Evolutionary conservation across 176 grass and related monocot genomes (phyloP).

Genomic region (Oryza officinalis): DNA sequence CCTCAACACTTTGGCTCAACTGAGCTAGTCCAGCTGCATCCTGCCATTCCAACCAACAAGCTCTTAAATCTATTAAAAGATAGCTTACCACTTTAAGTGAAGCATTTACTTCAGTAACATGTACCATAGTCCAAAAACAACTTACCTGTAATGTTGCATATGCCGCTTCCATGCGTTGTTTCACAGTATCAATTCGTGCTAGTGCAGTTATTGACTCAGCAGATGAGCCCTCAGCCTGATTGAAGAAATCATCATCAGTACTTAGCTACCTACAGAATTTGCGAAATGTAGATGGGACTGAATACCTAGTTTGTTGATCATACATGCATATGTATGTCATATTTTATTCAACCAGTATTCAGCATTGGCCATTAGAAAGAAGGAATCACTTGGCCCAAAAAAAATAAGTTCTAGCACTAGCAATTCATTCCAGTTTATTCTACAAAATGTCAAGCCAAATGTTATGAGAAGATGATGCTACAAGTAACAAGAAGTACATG

Average conservation of each 20-base stretch:
- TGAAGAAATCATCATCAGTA: conserved; percentile 29
- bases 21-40: conserved; percentile 96
- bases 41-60: conserved; percentile 44
- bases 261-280: conserved; percentile 7
- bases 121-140: not conserved
- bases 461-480: not conserved
- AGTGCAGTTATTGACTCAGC: conserved; percentile 93
- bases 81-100: not conserved
- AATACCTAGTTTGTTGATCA: not conserved
- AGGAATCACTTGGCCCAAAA: not conserved
- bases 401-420: not conserved
- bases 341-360: not conserved
- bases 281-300: not conserved
- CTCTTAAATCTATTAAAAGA: conserved; percentile 27
- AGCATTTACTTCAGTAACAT: conserved; percentile 22
- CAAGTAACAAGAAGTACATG: not conserved
- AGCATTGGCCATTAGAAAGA: not conserved
- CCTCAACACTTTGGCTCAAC: conserved; percentile 93
- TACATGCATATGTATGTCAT: not conserved
- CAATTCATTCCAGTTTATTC: not conserved
- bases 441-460: not conserved
- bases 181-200: conserved; percentile 89
- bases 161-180: conserved; percentile 94
- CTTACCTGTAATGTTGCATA: conserved; percentile 90
- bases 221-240: conserved; percentile 93